These are phyloP conservation scores for Mesembryanthemum crystallinum DNA, from an alignment of 148 eudicot genomes.

Conservation along the genomic window DNA sequence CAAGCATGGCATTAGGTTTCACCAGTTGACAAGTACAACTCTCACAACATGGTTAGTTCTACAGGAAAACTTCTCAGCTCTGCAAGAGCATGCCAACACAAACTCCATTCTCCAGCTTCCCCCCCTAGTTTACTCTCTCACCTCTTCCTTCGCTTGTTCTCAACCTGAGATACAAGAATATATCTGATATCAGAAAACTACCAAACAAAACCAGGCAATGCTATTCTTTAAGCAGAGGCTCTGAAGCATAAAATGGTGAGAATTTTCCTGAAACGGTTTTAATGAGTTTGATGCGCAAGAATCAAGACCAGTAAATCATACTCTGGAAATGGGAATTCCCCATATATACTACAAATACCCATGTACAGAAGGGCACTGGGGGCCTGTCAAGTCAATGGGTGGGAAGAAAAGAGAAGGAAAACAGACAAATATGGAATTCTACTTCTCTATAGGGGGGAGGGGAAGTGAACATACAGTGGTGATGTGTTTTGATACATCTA, in stretches of 20 bases:
- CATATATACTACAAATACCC: background rate
- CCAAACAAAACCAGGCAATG: background rate
- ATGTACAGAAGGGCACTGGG: no score
- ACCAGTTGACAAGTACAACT: slow-evolving; percentile 29
- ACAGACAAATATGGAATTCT: background rate
- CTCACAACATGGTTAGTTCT: slow-evolving; percentile 35
- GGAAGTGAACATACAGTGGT: no score
- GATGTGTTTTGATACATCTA: background rate
- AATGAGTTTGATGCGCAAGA: background rate
- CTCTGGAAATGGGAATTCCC: background rate
- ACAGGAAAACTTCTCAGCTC: slow-evolving; percentile 24
- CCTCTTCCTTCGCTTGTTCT: slow-evolving; percentile 42
- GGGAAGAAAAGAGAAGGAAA: background rate
- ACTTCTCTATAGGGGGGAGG: background rate
- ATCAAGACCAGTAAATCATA: background rate
- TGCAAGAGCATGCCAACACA: slow-evolving; percentile 13
- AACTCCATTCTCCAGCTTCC: slow-evolving; percentile 6
- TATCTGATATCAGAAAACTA: background rate
- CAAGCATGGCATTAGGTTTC: slow-evolving; percentile 27
- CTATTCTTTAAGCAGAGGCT: background rate
- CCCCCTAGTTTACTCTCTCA: slow-evolving; percentile 7
- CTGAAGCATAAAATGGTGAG: background rate
- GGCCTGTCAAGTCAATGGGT: background rate
- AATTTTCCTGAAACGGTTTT: background rate
- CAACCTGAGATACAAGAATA: slow-evolving; percentile 28